Percentiles rank a stretch among this genome's conserved stretches.
phyloP scores from a whole-genome alignment of 2,329 filamentous ascomycete species.

The Xylariaceae sp. region DNA sequence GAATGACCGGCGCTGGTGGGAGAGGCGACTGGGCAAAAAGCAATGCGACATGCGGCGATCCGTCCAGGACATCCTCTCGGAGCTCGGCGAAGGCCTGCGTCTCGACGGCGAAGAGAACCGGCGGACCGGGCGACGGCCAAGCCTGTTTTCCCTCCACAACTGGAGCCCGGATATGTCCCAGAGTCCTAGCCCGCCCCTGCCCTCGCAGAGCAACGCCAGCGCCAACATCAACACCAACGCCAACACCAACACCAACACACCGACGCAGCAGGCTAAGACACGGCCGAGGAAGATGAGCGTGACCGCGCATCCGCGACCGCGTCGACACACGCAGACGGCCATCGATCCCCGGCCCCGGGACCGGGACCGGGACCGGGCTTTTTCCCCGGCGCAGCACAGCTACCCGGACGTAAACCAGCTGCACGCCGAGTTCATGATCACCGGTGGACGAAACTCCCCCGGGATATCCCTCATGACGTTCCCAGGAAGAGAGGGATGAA shows the following conservation, averaged over 20 bases:
- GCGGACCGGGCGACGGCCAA: conserved; percentile 13
- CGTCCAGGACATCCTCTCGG: conserved; percentile 18
- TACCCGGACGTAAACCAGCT: conserved; percentile 11
- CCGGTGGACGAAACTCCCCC: conserved; percentile 17
- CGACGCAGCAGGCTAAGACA: conserved; percentile 9
- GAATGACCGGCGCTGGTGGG: conserved; percentile 18
- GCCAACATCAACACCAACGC: too few species aligned
- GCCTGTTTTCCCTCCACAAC: conserved; percentile 17
- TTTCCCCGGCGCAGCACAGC: conserved; percentile 1
- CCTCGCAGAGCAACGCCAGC: conserved; percentile 14
- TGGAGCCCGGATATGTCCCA: conserved; percentile 14
- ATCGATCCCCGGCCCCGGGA: conserved; percentile 4
- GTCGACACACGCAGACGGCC: conserved; percentile 14
- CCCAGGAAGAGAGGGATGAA: conserved; percentile 8
- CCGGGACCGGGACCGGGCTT: not conserved
- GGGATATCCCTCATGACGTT: conserved; percentile 19
- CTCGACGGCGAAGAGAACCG: conserved; percentile 17
- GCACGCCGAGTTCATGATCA: conserved; percentile 13
- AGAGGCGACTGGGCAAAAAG: conserved; percentile 15
- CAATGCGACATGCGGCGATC: conserved; percentile 18
- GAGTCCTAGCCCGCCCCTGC: conserved; percentile 14
- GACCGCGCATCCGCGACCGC: conserved; percentile 16
- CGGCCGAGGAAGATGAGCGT: conserved; percentile 21
- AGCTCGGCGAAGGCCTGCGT: conserved; percentile 17
- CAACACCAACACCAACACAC: not conserved